Base-by-base conservation (phyloP, 2,329 filamentous ascomycete species). In the Fusarium scirpi region DNA sequence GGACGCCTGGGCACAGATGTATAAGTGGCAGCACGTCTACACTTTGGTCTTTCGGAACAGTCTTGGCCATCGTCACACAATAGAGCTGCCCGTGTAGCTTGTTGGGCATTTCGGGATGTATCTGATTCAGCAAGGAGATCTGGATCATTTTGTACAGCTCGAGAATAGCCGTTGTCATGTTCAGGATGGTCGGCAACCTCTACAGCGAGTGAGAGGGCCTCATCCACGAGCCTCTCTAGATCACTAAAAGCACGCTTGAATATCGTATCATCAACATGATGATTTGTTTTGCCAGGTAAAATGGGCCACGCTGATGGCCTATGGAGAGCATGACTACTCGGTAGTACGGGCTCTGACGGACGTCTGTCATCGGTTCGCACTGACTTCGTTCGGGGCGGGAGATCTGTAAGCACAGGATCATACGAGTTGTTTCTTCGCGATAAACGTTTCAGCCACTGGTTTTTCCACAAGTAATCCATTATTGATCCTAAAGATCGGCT, bases 211-310 rank as follows among this genome's bases (percentile, higher is more conserved):
- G 78, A 74, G 11, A 86, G 70, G 13, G 84, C 83, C 72, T 87
- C 84, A 32, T 77, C 80, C 8, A 87, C 71, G 20, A 87, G 79
- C 25, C 80, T 77, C 62, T 87, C 84, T 27, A 86, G 76, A 61
- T 85, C 81, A 38, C 76, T 76, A 38, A 84, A 76, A 5, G 81
- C 79, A 8, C 72, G 77, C 45, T 78, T 79, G 65, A 84, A 82
- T 10, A 64, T 58, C 25, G 66, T 32, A 5, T 73, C 70, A 41
- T 80, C 76, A 32, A 78, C 64, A 11, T 56, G 73, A 10, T 69
- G 56, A 18, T 74, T 67, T n/a, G 69, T 69, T 13, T 62, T 71
- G 15, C 69, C 65, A 25, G 74, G 73, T 11, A 70, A 41, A 10
- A 57, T 53, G 18, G 74, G 72, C 18, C 65, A 62, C 10, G 57